Evolutionary conservation across 1,139 yeast species (phyloP).

Genomic region (Protomyces macrosporus): DNA sequence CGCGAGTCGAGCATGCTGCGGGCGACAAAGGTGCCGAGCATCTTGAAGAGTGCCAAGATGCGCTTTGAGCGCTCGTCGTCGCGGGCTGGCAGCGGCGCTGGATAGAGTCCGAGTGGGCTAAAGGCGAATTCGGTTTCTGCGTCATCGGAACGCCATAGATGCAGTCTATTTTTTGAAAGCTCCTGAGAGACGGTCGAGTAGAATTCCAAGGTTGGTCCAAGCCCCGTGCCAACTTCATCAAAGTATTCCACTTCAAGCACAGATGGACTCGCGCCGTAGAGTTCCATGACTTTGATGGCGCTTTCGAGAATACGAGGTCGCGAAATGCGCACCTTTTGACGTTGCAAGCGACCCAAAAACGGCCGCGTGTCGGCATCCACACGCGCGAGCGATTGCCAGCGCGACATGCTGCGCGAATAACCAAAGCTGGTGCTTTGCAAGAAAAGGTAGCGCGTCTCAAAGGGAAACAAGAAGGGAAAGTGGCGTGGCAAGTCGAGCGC

Average conservation of each 20-base stretch:
- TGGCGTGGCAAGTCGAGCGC: constrained; percentile 62
- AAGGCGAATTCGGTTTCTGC: constrained; percentile 43
- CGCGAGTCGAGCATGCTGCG: constrained; percentile 82
- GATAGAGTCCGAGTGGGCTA: constrained; percentile 59
- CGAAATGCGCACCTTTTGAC: constrained; percentile 76
- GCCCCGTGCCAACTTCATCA: constrained; percentile 92
- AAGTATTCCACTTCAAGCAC: constrained; percentile 80
- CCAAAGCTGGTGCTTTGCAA: constrained; percentile 89
- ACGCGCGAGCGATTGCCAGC: constrained; percentile 52
- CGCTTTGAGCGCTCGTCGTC: neutral
- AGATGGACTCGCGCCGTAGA: constrained; percentile 75
- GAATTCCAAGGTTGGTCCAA: constrained; percentile 93
- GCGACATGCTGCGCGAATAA: constrained; percentile 71
- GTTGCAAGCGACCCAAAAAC: constrained; percentile 67
- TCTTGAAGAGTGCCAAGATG: constrained; percentile 51
- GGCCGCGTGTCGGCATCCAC: constrained; percentile 34
- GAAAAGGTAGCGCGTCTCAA: constrained; percentile 72
- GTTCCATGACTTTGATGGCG: constrained; percentile 70
- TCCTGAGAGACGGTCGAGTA: constrained; percentile 76
- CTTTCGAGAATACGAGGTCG: constrained; percentile 68
- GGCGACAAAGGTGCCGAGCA: constrained; percentile 79
- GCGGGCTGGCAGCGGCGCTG: constrained; percentile 51
- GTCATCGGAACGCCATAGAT: constrained; percentile 62
- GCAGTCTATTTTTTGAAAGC: constrained; percentile 53
- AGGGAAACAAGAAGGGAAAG: constrained; percentile 78